Evolutionary conservation across 2,329 filamentous ascomycete species (phyloP).

Genomic region (Cladophialophora exuberans): DNA sequence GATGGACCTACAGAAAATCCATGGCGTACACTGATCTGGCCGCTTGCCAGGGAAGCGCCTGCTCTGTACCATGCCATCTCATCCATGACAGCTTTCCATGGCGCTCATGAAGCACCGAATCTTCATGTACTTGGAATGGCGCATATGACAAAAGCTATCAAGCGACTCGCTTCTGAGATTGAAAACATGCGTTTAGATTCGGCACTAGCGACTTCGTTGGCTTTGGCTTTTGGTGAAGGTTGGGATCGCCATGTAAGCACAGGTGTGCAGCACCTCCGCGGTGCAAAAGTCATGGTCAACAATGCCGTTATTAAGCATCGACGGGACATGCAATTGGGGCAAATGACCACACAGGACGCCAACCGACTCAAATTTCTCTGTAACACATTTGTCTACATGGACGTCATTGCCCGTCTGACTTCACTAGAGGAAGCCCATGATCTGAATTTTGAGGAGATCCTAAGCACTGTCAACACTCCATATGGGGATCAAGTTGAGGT

Average conservation of each 20-base stretch:
- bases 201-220: conserved; percentile 70
- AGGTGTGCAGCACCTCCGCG: conserved; percentile 70
- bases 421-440: conserved; percentile 62
- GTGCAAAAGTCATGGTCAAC: conserved; percentile 66
- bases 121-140: conserved; percentile 67
- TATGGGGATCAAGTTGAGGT: conserved; percentile 57
- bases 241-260: conserved; percentile 72
- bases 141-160: conserved; percentile 69
- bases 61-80: conserved; percentile 70
- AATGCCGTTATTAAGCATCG: conserved; percentile 58
- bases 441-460: conserved; percentile 56
- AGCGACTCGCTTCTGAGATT: conserved; percentile 62
- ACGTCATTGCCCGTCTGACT: conserved; percentile 70
- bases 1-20: conserved; percentile 71
- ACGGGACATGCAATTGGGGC: conserved; percentile 31
- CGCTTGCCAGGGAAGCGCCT: conserved; percentile 64
- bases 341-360: conserved; percentile 37
- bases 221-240: conserved; percentile 69
- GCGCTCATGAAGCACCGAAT: conserved; percentile 50
- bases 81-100: conserved; percentile 70
- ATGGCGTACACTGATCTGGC: conserved; percentile 73
- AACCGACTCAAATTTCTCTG: conserved; percentile 66
- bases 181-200: conserved; percentile 60
- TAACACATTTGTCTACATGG: conserved; percentile 75
- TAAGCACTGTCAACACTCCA: conserved; percentile 42